These are phyloP conservation scores for Tilletia indica DNA, from an alignment of 1,284 basidiomycete species.

Conservation along the genomic window DNA sequence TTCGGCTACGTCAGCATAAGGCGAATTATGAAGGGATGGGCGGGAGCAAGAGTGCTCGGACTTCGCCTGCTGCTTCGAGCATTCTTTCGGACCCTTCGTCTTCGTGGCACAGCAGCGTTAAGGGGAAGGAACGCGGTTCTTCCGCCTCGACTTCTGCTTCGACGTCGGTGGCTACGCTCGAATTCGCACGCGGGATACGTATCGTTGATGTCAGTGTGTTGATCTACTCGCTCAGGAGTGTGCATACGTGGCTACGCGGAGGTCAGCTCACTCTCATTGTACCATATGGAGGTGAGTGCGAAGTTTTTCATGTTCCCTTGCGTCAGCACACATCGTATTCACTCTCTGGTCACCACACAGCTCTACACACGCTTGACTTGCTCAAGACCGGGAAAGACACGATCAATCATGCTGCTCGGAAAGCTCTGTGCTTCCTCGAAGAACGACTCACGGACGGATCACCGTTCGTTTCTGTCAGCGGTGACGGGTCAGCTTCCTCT, in stretches of 20 bases:
- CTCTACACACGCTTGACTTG: slow-evolving; percentile 84
- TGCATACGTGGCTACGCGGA: slow-evolving; percentile 75
- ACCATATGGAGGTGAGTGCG: slow-evolving; percentile 75
- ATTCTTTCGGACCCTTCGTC: neutral
- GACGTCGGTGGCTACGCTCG: too few relatives aligned
- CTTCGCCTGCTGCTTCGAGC: too few relatives aligned
- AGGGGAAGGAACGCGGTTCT: neutral
- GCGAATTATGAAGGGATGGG: too few relatives aligned
- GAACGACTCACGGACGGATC: slow-evolving; percentile 44
- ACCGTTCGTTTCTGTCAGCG: neutral
- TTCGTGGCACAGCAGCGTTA: neutral
- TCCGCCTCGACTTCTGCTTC: too few relatives aligned
- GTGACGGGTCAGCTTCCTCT: neutral
- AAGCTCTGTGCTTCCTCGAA: slow-evolving; percentile 76
- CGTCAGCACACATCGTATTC: slow-evolving; percentile 10
- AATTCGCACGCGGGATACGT: slow-evolving; percentile 52
- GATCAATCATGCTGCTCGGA: slow-evolving; percentile 75
- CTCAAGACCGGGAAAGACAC: slow-evolving; percentile 81
- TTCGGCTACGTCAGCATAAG: too few relatives aligned
- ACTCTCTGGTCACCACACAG: slow-evolving; percentile 58
- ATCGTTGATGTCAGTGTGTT: slow-evolving; percentile 83
- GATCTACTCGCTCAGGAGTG: slow-evolving; percentile 74
- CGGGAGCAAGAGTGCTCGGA: too few relatives aligned
- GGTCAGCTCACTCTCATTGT: slow-evolving; percentile 72
- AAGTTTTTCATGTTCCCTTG: neutral